phyloP scores from a whole-genome alignment of 345 rosid species.

The Gynandropsis gynandra region DNA sequence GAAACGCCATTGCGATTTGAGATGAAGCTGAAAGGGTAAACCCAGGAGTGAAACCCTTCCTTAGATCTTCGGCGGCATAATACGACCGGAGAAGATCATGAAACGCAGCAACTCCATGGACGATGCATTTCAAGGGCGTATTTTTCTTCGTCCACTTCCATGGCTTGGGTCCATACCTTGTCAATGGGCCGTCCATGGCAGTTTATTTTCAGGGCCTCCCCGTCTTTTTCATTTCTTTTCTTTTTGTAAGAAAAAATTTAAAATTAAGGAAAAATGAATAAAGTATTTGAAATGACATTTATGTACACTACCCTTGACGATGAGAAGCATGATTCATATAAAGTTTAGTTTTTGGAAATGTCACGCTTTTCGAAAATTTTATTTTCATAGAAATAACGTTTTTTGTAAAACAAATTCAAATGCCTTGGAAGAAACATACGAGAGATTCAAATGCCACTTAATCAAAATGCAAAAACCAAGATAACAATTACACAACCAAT shows the following conservation, averaged over 20 bases:
- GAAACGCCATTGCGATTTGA: slow-evolving; percentile 14
- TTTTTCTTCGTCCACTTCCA: background rate
- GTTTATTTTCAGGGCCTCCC: background rate
- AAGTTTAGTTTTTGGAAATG: no score
- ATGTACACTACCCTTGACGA: no score
- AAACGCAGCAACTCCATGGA: no score
- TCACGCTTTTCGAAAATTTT: background rate
- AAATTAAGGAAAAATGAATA: background rate
- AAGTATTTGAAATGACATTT: slow-evolving; percentile 6
- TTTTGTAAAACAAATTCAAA: no score
- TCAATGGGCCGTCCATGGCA: background rate
- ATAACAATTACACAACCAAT: background rate
- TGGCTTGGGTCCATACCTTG: background rate
- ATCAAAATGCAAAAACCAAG: background rate
- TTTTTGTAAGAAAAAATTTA: no score
- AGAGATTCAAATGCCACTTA: background rate
- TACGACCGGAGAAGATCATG: no score
- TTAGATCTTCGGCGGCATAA: no score
- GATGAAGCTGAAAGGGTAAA: no score
- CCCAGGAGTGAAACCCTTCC: no score
- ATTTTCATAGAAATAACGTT: background rate
- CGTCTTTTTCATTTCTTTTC: background rate
- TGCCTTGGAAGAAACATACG: no score
- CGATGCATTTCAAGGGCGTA: no score
- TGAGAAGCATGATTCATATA: no score